Evolutionary conservation across 768 basidiomycete genomes (phyloP), one percentile per base, ranked within the genome.

Genomic region (Auriscalpium vulgare): DNA sequence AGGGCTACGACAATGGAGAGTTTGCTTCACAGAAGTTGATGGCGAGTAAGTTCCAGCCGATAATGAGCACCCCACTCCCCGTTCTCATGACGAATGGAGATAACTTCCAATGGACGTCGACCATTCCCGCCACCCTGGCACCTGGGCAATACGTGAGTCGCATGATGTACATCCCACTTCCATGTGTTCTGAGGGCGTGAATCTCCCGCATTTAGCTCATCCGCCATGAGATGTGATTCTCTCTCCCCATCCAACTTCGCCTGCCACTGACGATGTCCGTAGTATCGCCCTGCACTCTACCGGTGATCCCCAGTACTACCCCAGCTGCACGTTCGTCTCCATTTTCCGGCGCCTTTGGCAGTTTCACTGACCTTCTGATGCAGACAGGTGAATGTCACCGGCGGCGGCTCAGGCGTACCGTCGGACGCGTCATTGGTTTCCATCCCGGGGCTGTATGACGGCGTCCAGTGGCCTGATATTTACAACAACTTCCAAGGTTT

Each of bases 91-190:
- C 38, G 7, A 29, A 29, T 29, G 29, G n/a, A 56, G 75, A 73
- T 60, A 67, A 70, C 46, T 64, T 59, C 57, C 66, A 70, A 17
- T 78, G 76, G 76, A 72, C 72, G 29, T 74, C 72, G 21, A 75
- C 69, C 9, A 74, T 80, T 51, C 76, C 78, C 37, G 60, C 65
- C 52, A 65, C 68, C 17, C 66, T 79, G 17, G 69, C 72, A 34
- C 62, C 75, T 57, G 78, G 78, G 5, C 70, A 78, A 71, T 82
- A 80, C 66, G 78, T 78, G 67, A 66, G 75, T 71, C 6, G 29
- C 29, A 29, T 29, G 29, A 4, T 29, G 29, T 29, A 7, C 29
- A 29, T 5, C 4, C 29, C 7, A 29, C 29, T 5, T 7, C 29
- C 29, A 29, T 29, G 2, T 29, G 7, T 29, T 29, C 29, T 29